These are phyloP conservation scores for Candida morakotiae DNA, from an alignment of 805 yeast species.

Conservation along the genomic window DNA sequence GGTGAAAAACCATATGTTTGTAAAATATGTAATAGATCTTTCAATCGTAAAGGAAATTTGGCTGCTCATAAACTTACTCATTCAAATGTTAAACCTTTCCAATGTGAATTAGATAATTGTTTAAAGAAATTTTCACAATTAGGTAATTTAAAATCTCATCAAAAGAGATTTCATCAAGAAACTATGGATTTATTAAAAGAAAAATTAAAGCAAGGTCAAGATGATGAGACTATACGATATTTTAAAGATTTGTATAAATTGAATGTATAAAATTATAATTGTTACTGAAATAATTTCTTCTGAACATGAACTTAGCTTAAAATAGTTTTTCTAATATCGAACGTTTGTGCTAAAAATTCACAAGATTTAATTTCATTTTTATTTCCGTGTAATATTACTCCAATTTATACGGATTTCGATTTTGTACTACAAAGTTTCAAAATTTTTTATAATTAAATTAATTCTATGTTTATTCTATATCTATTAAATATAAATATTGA, in stretches of 20 bases:
- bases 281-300: too few relatives aligned
- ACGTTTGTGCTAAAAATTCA: too few relatives aligned
- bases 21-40: constrained; percentile 67
- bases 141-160: constrained; percentile 92
- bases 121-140: constrained; percentile 84
- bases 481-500: too few relatives aligned
- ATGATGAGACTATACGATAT: constrained; percentile 67
- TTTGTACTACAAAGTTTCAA: too few relatives aligned
- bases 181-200: constrained; percentile 67
- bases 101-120: constrained; percentile 78
- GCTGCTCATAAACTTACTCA: constrained; percentile 87
- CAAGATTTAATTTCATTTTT: too few relatives aligned
- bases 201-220: constrained; percentile 54
- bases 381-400: too few relatives aligned
- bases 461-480: too few relatives aligned
- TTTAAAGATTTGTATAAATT: constrained; percentile 78
- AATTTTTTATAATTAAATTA: too few relatives aligned
- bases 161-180: constrained; percentile 78
- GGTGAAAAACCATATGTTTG: constrained; percentile 91
- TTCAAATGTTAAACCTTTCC: constrained; percentile 70
- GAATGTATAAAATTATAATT: too few relatives aligned
- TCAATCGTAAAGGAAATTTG: constrained; percentile 87
- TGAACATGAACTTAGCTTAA: too few relatives aligned
- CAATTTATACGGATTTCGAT: too few relatives aligned
- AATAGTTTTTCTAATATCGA: too few relatives aligned